Conservation (phyloP, 768 basidiomycete species). For the Rhizopogon vesiculosus region DNA sequence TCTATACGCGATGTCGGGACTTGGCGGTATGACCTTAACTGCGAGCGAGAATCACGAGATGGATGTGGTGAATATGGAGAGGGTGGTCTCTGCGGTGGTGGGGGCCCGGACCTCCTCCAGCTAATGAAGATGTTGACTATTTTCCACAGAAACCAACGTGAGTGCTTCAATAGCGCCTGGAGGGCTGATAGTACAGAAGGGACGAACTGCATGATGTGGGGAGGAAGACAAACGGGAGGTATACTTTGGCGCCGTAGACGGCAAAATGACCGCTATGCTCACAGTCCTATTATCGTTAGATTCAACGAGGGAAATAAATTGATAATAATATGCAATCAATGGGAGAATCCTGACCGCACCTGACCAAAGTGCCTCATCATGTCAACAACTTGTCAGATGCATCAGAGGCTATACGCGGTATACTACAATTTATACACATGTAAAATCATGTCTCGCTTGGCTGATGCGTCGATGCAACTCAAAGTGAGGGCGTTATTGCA, state of each 20-base stretch:
- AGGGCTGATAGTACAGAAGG: not conserved
- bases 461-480: too few species aligned
- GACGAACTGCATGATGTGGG: not conserved
- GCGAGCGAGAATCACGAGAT: not conserved
- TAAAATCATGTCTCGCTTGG: too few species aligned
- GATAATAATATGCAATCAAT: too few species aligned
- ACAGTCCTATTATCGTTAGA: too few species aligned
- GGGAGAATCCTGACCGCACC: not conserved
- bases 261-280: too few species aligned
- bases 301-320: too few species aligned
- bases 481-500: not conserved
- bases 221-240: too few species aligned
- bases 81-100: not conserved
- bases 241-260: too few species aligned
- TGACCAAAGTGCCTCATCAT: too few species aligned
- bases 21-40: not conserved
- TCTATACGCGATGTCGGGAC: too few species aligned
- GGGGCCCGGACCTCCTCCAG: not conserved
- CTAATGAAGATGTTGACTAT: not conserved
- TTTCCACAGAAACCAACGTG: not conserved
- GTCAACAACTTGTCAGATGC: too few species aligned
- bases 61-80: not conserved
- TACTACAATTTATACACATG: not conserved
- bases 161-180: not conserved
- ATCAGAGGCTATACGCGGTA: not conserved